Evolutionary conservation across 2,329 filamentous ascomycete genomes (phyloP).

Genomic region (Lachnellula hyalina): DNA sequence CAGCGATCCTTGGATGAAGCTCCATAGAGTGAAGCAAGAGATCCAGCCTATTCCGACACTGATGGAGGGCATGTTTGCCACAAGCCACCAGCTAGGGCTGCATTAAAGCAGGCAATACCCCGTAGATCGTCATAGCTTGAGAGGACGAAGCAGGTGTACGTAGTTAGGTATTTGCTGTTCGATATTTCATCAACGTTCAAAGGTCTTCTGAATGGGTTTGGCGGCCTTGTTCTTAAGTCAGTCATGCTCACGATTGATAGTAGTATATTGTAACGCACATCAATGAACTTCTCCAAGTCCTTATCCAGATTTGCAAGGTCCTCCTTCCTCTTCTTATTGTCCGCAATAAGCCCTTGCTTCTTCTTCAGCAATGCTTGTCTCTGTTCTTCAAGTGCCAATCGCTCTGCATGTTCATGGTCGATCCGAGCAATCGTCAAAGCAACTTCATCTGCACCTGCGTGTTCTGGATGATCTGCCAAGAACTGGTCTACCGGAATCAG

Average conservation of each 20-base stretch:
- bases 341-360: slow-evolving; percentile 63
- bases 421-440: slow-evolving; percentile 85
- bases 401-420: slow-evolving; percentile 80
- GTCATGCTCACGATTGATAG: background rate
- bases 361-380: slow-evolving; percentile 70
- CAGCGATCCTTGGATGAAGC: too few species aligned
- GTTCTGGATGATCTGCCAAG: slow-evolving; percentile 68
- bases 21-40: too few species aligned
- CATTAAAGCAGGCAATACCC: too few species aligned
- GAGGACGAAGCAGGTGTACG: background rate
- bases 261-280: slow-evolving; percentile 48
- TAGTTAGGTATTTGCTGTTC: too few species aligned
- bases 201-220: slow-evolving; percentile 80
- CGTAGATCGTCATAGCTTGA: too few species aligned
- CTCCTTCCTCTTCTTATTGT: slow-evolving; percentile 90
- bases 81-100: too few species aligned
- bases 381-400: slow-evolving; percentile 79
- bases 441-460: slow-evolving; percentile 66
- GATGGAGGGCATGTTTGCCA: too few species aligned
- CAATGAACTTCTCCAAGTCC: slow-evolving; percentile 90
- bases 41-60: too few species aligned
- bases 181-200: slow-evolving; percentile 59
- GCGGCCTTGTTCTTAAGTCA: slow-evolving; percentile 53
- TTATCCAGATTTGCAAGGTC: slow-evolving; percentile 87
- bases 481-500: slow-evolving; percentile 82